Base-by-base conservation (phyloP, 352 stramenopile genomes). In the Pythium vanterpoolii region DNA sequence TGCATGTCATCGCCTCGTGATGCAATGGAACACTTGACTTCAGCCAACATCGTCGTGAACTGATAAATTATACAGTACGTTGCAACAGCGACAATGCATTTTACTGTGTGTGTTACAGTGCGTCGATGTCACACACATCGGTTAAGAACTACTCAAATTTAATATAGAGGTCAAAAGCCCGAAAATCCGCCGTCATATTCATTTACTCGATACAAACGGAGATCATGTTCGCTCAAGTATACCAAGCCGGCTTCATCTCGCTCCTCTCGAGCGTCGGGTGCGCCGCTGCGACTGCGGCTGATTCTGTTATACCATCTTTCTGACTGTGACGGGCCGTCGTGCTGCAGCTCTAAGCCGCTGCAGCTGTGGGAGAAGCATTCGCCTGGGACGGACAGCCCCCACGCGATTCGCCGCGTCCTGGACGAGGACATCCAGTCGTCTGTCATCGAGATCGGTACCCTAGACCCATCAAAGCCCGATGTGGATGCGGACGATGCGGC, bases 231-330 rank as follows among this genome's bases (percentile, higher is more conserved):
- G 71, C 59, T 10, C 68, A 81, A 57, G 48, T 50, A 31, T 87
- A 72, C 49, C 74, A 87, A 47, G 68, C 73, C 14, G 77, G 74
- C 23, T 69, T 79, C 61, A 72, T 87, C 60, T 87, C 77, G 51
- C 52, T 84, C 45, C 66, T 87, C 60, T 87, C 80, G 66, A 87
- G 77, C 65, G 50, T 87, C 64, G 77, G 74, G 77, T 86, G 59
- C 46, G 73, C 71, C 3, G 21, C n/a, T 24, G 14, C 11, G 24
- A 39, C 18, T 26, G 26, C 39, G 13, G n/a, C n/a, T n/a, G n/a
- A n/a, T n/a, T n/a, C n/a, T n/a, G n/a, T n/a, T n/a, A n/a, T n/a
- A n/a, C 16, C 21, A 23, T 6, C 24, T 5, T 4, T 45, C 21
- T 50, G 11, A 34, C 18, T 31, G 31, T 21, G 23, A 1, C 11